phyloP scores from a whole-genome alignment of 192 early-diverging fungal genomes.

The Coemansia umbellata region DNA sequence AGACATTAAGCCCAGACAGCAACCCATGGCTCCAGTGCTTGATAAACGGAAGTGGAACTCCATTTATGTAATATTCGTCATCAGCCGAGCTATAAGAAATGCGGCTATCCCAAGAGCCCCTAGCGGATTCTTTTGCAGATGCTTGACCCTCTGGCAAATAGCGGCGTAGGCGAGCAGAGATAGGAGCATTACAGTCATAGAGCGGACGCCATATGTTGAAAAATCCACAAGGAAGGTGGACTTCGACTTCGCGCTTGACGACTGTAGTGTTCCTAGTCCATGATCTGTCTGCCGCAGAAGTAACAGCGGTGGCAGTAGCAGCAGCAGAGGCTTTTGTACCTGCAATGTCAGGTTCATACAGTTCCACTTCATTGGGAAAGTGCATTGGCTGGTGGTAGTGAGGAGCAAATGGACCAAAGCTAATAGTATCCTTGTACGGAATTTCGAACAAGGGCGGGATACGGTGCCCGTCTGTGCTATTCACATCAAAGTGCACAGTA shows the following conservation, averaged over 20 bases:
- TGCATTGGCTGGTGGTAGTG: constrained; percentile 36
- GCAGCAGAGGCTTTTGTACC: neutral
- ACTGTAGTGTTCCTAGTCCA: neutral
- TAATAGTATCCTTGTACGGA: constrained; percentile 12
- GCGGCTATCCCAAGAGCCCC: constrained; percentile 35
- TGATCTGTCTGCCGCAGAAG: neutral
- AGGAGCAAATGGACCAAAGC: constrained; percentile 30
- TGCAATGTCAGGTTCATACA: constrained; percentile 33
- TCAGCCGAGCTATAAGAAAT: constrained; percentile 49
- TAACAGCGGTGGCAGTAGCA: too few species aligned
- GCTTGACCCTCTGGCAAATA: constrained; percentile 1
- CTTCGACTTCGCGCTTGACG: constrained; percentile 16
- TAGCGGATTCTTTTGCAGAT: neutral
- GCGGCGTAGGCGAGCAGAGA: constrained; percentile 18
- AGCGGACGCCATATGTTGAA: constrained; percentile 48
- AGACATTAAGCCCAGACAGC: constrained; percentile 8
- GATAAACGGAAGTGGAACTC: constrained; percentile 34
- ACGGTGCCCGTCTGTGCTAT: neutral
- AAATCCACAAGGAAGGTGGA: constrained; percentile 36
- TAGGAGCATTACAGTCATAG: constrained; percentile 17
- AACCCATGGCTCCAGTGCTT: constrained; percentile 37
- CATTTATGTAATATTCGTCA: constrained; percentile 53
- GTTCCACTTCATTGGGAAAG: constrained; percentile 42
- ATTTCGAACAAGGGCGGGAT: constrained; percentile 10
- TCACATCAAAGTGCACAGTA: neutral